phyloP scores from a whole-genome alignment of 108 stramenopile genomes.

The Stephanodiscus triporus region DNA sequence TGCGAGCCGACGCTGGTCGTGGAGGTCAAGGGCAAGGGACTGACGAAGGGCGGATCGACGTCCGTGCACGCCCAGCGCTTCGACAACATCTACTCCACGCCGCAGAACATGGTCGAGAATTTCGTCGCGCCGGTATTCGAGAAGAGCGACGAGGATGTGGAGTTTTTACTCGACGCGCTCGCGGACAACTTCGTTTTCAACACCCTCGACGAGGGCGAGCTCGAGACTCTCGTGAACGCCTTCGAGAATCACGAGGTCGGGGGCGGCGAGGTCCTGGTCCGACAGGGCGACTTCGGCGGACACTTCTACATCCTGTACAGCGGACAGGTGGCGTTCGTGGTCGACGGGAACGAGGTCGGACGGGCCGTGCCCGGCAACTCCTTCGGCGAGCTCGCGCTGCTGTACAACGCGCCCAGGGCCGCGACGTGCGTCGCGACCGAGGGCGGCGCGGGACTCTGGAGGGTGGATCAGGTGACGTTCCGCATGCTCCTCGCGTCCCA shows the following conservation, averaged over 20 bases:
- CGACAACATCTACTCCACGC: slow-evolving; percentile 45
- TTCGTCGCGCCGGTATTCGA: slow-evolving; percentile 37
- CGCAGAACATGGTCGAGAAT: slow-evolving; percentile 14
- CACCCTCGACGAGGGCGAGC: slow-evolving; percentile 54
- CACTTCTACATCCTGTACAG: slow-evolving; percentile 85
- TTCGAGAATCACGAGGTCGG: slow-evolving; percentile 58
- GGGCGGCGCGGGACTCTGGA: slow-evolving; percentile 55
- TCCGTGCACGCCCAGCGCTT: slow-evolving; percentile 36
- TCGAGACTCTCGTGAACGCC: slow-evolving; percentile 61
- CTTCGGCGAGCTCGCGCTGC: slow-evolving; percentile 94
- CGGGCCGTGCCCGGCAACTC: slow-evolving; percentile 58
- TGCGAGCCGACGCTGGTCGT: slow-evolving; percentile 24
- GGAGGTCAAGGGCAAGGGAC: slow-evolving; percentile 21
- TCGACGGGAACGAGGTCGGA: slow-evolving; percentile 75
- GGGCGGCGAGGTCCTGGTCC: slow-evolving; percentile 76
- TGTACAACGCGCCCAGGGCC: slow-evolving; percentile 94
- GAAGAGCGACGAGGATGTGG: slow-evolving; percentile 57
- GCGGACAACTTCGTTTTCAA: slow-evolving; percentile 80
- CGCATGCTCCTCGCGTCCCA: slow-evolving; percentile 70
- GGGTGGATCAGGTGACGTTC: slow-evolving; percentile 84
- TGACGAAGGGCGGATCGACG: slow-evolving; percentile 12
- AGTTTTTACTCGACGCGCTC: slow-evolving; percentile 62
- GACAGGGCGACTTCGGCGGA: slow-evolving; percentile 92
- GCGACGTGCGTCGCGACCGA: slow-evolving; percentile 80
- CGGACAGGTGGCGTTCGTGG: slow-evolving; percentile 66